Evolutionary conservation across 257 asterid genomes (phyloP), one percentile per base, ranked within the genome.

Genomic region (Euphrasia confusa): DNA sequence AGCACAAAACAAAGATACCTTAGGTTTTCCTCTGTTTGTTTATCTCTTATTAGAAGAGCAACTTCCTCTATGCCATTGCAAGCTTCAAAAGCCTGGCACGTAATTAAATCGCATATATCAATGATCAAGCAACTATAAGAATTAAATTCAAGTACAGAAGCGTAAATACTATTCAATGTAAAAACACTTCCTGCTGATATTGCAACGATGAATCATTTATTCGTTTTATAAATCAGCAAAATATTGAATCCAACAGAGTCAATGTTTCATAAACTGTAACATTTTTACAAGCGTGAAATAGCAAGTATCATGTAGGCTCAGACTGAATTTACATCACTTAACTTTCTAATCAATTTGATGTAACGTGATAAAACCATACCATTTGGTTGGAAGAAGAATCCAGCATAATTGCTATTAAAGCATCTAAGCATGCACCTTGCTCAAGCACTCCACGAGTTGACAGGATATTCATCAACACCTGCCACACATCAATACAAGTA

Each of bases 371-470:
- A 61, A 66, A 54, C 58, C 80, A 28, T 78, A 91, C 96, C 90
- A 80, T 81, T 77, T 91, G 95, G 76, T 88, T 91, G 78, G 92
- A 84, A 61, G 99, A 89, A 26, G 97, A 89, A 79, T 89, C 97
- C 74, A 89, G 79, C 97, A 92, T 81, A 21, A 86, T 83, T 44
- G 97, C 85, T 65, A 92, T 87, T 58, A 92, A 72, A 54, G 91
- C 96, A 71, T 89, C 97, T 13, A 89, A 80, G 77, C 97, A 89
- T 27, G 97, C 97, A 58, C 99, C 96, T 79, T 86, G 97, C 80
- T 82, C 95, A 44, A 89, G 84, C 61, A 86, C 94, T 57, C 96
- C 96, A 58, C 89, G 91, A 60, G 86, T 83, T 53, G 96, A 83
- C 61, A 89, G 62, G 47, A 87, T 83, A 72, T 81, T 86, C 97